Evolutionary conservation across 768 basidiomycete species (phyloP), one percentile per base, ranked within the genome.

Genomic region (Kondoa subrosea): DNA sequence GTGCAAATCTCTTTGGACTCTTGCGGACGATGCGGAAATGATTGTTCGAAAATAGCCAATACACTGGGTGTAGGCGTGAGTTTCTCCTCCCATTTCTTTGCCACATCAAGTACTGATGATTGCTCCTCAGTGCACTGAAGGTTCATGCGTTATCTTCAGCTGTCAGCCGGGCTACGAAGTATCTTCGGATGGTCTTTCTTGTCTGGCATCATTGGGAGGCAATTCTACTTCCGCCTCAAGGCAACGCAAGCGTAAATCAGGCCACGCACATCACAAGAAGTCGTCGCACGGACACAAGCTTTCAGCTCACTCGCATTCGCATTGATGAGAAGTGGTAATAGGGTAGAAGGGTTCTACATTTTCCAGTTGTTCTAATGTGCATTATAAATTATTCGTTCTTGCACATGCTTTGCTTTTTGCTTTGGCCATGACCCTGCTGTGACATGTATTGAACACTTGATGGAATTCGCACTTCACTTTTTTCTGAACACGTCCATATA

Each of bases 11-110:
- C 88, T 68, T 81, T 89, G 59, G 80, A 83, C 68, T 84, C 84
- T 16, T 89, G 88, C 76, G 88, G 87, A 70, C 88, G 88, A 31
- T 89, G 88, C 74, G 88, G 88, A 29, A 78, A 83, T 75, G 85
- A 90, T 76, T 90, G 87, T 76, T 84, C 84, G 21, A 77, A 80
- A 58, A 87, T 89, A 71, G 69, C 77, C 58, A 83, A 84, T 60
- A 84, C 81, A 2, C 29, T 33, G 1, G 74, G 72, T 32, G 72
- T 73, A 15, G 71, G 68, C 40, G 40, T 50, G 21, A 8, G 40
- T 50, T 50, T 21, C 8, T 21, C 40, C 21, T 50, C 40, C 21
- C 21, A 8, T 21, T 50, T 21, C 21, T 50, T 50, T 21, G 8
- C 21, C 8, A 50, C 12, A 8, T 8, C 40, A 8, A 50, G 8